phyloP scores from a whole-genome alignment of 257 asterid genomes.

The Cruciata laevipes region DNA sequence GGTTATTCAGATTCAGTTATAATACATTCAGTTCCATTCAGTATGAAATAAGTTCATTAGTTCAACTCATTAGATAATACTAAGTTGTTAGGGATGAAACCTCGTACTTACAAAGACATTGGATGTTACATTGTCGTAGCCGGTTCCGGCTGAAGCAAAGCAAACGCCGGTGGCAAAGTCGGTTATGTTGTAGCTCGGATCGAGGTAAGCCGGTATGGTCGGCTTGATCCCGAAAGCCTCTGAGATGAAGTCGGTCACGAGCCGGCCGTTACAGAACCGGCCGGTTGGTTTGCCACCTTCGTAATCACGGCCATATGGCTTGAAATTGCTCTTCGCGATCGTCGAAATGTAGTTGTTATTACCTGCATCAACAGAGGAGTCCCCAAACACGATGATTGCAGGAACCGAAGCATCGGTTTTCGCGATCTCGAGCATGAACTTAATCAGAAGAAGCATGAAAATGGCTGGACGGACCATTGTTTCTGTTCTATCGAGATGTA shows the following conservation, averaged over 20 bases:
- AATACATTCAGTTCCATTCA: too few species aligned
- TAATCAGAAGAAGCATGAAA: not conserved
- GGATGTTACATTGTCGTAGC: conserved; percentile 75
- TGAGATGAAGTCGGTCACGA: conserved; percentile 70
- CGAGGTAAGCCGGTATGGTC: conserved; percentile 69
- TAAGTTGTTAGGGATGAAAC: not conserved
- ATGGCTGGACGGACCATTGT: conserved; percentile 10
- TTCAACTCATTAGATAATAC: too few species aligned
- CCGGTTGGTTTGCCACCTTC: conserved; percentile 65
- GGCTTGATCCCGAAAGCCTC: conserved; percentile 65
- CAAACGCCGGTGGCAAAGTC: conserved; percentile 76
- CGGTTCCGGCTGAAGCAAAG: conserved; percentile 93
- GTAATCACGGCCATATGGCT: conserved; percentile 79
- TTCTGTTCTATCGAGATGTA: not conserved
- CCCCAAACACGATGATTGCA: conserved; percentile 74
- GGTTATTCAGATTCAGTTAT: not conserved
- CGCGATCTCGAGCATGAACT: conserved; percentile 4
- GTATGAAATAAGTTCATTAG: too few species aligned
- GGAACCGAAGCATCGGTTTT: conserved; percentile 39
- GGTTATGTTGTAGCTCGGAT: conserved; percentile 58
- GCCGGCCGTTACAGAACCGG: conserved; percentile 68
- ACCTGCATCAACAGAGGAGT: conserved; percentile 88
- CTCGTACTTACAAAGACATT: conserved; percentile 51
- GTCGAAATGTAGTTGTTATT: conserved; percentile 70
- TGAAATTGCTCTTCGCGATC: conserved; percentile 62